Conservation (phyloP, 2,329 filamentous ascomycete genomes). For the Alternaria ethzedia region DNA sequence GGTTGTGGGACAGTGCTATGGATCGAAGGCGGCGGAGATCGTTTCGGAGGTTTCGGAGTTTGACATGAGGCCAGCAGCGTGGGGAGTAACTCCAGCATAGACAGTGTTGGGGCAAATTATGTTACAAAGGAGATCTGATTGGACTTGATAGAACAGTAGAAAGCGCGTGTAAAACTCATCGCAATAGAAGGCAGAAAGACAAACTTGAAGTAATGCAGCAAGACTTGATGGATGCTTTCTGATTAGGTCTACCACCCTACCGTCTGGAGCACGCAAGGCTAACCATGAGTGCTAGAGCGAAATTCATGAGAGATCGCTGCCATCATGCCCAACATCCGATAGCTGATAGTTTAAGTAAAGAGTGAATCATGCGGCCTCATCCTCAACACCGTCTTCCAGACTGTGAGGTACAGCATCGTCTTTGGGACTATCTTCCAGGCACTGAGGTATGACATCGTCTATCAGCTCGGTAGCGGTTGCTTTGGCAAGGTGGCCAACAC, state of each 20-base stretch:
- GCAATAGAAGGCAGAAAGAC: neutral
- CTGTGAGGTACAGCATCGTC: neutral
- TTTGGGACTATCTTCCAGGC: neutral
- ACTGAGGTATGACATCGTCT: neutral
- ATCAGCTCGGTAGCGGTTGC: neutral
- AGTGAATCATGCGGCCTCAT: neutral
- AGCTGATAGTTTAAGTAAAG: accelerated
- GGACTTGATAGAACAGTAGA: neutral
- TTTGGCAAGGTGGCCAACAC: neutral
- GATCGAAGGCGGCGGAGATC: conserved; percentile 33
- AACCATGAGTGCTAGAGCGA: neutral
- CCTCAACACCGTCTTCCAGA: neutral
- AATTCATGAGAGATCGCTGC: neutral
- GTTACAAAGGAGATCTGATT: too few relatives aligned
- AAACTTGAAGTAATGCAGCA: neutral
- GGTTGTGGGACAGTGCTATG: conserved; percentile 34
- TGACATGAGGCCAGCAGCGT: conserved; percentile 29
- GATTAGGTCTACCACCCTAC: too few relatives aligned
- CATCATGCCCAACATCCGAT: neutral
- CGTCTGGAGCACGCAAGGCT: too few relatives aligned
- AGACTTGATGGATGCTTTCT: too few relatives aligned
- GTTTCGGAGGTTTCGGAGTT: conserved; percentile 40
- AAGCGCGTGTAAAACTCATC: neutral
- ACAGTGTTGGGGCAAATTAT: too few relatives aligned
- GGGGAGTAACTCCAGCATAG: neutral